A percentile compares a stretch with the other conserved stretches of the same genome.
These are phyloP conservation scores for Staphylotrichum tortipilum DNA, from an alignment of 495 filamentous ascomycete genomes.

Conservation along the genomic window DNA sequence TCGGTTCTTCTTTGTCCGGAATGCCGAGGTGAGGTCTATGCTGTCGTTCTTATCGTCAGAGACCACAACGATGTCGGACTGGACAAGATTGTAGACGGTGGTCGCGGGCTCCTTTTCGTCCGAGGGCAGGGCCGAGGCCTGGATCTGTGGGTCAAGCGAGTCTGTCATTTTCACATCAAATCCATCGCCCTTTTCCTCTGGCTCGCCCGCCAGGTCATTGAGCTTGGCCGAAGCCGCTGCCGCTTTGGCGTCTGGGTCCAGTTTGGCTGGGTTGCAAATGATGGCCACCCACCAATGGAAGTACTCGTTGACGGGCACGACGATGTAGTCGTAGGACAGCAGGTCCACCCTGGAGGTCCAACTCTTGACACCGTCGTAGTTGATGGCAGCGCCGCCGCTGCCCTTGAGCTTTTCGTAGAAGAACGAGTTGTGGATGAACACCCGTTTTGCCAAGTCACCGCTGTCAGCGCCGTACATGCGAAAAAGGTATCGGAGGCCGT, in stretches of 20 bases:
- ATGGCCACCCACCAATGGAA: slow-evolving; percentile 93
- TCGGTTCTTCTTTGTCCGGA: slow-evolving; percentile 16
- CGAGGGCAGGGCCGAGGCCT: too few relatives aligned
- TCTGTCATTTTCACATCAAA: slow-evolving; percentile 17
- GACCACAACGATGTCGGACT: slow-evolving; percentile 16
- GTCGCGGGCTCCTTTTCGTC: slow-evolving; percentile 2
- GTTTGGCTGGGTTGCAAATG: slow-evolving; percentile 74
- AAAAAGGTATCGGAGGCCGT: slow-evolving; percentile 73
- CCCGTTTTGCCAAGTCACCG: slow-evolving; percentile 51
- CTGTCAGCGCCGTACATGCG: slow-evolving; percentile 46
- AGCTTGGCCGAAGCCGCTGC: neutral
- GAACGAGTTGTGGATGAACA: slow-evolving; percentile 87
- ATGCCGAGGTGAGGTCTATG: neutral
- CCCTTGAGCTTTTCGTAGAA: slow-evolving; percentile 69
- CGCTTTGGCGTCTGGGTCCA: slow-evolving; percentile 26
- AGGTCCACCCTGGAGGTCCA: slow-evolving; percentile 87
- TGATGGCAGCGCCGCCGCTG: slow-evolving; percentile 52
- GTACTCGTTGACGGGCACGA: slow-evolving; percentile 84
- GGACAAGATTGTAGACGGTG: slow-evolving; percentile 5
- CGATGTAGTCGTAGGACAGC: slow-evolving; percentile 76
- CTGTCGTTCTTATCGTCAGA: slow-evolving; percentile 4
- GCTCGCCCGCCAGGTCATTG: neutral
- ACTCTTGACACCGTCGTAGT: slow-evolving; percentile 72
- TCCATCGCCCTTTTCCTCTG: neutral
- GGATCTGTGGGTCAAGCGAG: too few relatives aligned